These are phyloP conservation scores for Citrullus amarus DNA, from an alignment of 306 rosid genomes.

Conservation along the genomic window DNA sequence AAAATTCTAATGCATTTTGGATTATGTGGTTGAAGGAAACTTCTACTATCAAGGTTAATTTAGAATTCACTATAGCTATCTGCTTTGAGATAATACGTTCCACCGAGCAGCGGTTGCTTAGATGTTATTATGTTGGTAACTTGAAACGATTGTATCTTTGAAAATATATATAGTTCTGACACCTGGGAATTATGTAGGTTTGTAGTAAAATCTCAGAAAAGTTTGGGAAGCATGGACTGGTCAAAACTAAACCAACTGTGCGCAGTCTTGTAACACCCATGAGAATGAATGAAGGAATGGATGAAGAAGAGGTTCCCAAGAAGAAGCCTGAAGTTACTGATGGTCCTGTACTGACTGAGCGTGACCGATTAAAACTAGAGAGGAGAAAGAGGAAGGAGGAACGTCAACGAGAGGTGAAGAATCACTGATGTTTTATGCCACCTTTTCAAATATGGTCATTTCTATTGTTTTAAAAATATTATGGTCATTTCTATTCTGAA, in stretches of 20 bases:
- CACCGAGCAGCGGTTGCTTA: background rate
- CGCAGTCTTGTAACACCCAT: slow-evolving; percentile 82
- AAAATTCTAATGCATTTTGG: background rate
- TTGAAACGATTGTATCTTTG: background rate
- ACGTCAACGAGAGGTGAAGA: slow-evolving; percentile 85
- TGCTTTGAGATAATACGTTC: background rate
- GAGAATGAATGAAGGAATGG: slow-evolving; percentile 90
- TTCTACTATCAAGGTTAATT: background rate
- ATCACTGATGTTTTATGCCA: background rate
- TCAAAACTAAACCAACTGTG: slow-evolving; percentile 57
- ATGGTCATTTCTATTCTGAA: background rate
- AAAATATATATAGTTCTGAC: background rate
- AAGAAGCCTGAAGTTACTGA: slow-evolving; percentile 78
- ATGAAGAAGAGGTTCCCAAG: slow-evolving; percentile 59
- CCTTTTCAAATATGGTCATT: background rate
- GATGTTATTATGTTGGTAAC: background rate
- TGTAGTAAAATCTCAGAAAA: slow-evolving; percentile 66
- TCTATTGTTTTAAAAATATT: too few species aligned
- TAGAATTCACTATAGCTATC: background rate
- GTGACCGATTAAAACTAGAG: slow-evolving; percentile 62
- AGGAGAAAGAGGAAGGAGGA: slow-evolving; percentile 89
- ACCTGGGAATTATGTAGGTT: slow-evolving; percentile 31
- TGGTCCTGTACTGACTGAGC: slow-evolving; percentile 81
- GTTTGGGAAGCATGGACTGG: slow-evolving; percentile 90
- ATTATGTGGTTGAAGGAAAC: background rate